Evolutionary conservation across 352 stramenopile species (phyloP).

Genomic region (Phytopythium kandeliae): DNA sequence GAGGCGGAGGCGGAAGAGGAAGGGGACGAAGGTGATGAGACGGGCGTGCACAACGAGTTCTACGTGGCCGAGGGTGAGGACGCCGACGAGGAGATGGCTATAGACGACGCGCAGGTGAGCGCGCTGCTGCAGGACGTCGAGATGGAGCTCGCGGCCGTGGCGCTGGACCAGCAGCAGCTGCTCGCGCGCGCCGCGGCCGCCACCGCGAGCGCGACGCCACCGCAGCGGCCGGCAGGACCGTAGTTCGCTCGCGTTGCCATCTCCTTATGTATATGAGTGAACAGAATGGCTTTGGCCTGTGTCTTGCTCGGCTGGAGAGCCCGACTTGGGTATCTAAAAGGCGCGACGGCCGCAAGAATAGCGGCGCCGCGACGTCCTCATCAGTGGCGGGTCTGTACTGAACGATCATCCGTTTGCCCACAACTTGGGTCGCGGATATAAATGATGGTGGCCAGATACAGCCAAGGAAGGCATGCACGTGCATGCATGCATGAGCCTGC

Average conservation of each 20-base stretch:
- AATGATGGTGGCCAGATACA: too few species aligned
- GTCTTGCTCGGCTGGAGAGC: too few species aligned
- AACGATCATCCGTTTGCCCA: too few species aligned
- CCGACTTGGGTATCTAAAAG: too few species aligned
- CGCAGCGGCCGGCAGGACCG: neutral
- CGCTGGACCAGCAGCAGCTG: conserved; percentile 35
- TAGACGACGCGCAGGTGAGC: conserved; percentile 36
- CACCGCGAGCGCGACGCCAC: neutral
- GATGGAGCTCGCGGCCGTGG: conserved; percentile 64
- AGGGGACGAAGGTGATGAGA: conserved; percentile 14
- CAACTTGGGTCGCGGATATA: too few species aligned
- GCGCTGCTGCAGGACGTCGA: conserved; percentile 58
- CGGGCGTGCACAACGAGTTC: conserved; percentile 31
- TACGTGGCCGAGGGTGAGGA: conserved; percentile 15
- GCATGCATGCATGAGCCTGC: too few species aligned
- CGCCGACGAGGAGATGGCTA: conserved; percentile 10
- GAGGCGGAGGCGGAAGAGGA: conserved; percentile 10
- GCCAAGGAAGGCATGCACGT: too few species aligned
- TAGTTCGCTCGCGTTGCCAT: neutral
- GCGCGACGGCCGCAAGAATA: too few species aligned
- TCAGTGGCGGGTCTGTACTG: too few species aligned
- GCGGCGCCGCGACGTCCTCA: too few species aligned
- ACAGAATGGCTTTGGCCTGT: too few species aligned
- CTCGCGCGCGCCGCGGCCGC: conserved; percentile 12
- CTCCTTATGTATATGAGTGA: neutral